Conservation (phyloP, 23 red algal genomes). For the Gracilaria gracilis region DNA sequence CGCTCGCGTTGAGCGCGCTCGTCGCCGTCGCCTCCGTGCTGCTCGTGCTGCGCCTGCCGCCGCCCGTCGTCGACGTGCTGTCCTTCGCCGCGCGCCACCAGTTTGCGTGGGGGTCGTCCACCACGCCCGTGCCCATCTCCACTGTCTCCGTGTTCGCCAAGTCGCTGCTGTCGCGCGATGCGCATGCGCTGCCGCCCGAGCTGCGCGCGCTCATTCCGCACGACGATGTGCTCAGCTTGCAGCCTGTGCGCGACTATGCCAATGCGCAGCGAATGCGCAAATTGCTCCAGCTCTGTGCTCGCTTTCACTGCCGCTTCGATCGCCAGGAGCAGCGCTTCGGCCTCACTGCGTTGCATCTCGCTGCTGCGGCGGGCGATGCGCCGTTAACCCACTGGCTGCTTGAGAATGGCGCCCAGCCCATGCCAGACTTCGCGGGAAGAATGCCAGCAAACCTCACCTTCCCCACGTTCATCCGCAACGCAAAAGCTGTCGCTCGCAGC, state of each 20-base stretch:
- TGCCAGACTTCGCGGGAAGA: constrained; percentile 56
- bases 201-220: constrained; percentile 11
- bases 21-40: constrained; percentile 26
- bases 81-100: constrained; percentile 34
- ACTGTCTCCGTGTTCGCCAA: constrained; percentile 64
- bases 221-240: constrained; percentile 37
- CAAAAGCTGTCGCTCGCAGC: constrained; percentile 17
- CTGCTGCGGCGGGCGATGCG: constrained; percentile 32
- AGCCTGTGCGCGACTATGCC: constrained; percentile 49
- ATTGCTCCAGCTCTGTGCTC: constrained; percentile 21
- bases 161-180: constrained; percentile 54
- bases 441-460: constrained; percentile 62
- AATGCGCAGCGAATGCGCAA: constrained; percentile 42
- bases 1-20: constrained; percentile 14
- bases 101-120: constrained; percentile 60
- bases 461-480: constrained; percentile 61
- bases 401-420: constrained; percentile 32
- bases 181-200: constrained; percentile 22
- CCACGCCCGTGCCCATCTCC: constrained; percentile 73
- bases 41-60: constrained; percentile 18
- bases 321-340: constrained; percentile 54
- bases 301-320: constrained; percentile 29
- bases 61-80: constrained; percentile 21
- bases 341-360: constrained; percentile 67
- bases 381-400: constrained; percentile 22